Base-by-base conservation (phyloP, 176 grass and related monocot genomes). In the Ananas comosus region DNA sequence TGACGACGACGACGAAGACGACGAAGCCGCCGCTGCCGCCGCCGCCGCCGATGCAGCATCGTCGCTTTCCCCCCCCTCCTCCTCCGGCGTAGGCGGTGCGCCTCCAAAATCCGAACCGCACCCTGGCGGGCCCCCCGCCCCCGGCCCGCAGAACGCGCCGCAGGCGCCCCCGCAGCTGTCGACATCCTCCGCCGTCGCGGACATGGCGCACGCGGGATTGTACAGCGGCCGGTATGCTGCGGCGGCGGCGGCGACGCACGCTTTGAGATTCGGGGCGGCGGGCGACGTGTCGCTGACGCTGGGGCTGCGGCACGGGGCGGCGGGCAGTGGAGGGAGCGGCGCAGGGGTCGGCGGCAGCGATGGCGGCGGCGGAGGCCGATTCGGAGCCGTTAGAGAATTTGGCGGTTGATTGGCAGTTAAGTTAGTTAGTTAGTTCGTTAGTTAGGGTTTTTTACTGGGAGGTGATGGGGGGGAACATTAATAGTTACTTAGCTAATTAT, bases 271-370 rank as follows among this genome's bases (percentile, higher is more conserved):
- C 64, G 90, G 87, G 7, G 63, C 82, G 0, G 74, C 86, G 3
- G 82, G 95, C 54, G 90, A 99, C 69, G 90, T 99, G 64, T 99
- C 95, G 10, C 82, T 99, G 27, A 99, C 95, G 24, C 82, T 99
- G 22, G 95, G 95, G 24, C 80, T 99, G 51, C 95, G 86, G 73
- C 95, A 99, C 61, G 87, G 89, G 85, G 11, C 80, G 77, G 4
- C 22, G 27, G 23, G 51, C 66, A 18, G 21, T 66, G 29, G 75
- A 77, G 33, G 33, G 6, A 42, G 33, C 33, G 27, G 94, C 95
- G 24, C 80, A 91, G 22, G 90, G 95, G 24, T 4, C 33, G 86
- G 85, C 64, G 88, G 85, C 66, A 82, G 76, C 11, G 80, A 76
- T 51, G 79, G 82, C 48, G 85, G 80, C 56, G 80, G 80, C 53